Evolutionary conservation across 768 basidiomycete species (phyloP).

Genomic region (Fomitopsis pulvina): DNA sequence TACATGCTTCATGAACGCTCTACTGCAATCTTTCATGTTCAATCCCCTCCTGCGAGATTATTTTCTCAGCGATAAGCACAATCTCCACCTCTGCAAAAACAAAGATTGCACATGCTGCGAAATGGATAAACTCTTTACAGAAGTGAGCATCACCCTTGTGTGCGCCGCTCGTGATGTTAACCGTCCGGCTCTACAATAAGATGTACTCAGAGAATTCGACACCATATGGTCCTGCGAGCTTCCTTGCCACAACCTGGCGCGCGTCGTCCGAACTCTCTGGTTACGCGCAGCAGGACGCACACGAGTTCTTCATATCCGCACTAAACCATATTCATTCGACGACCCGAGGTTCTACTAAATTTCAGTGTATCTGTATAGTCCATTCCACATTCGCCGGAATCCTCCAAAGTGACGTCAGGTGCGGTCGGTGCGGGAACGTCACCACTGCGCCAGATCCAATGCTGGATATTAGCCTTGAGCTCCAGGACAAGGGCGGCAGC

Average conservation of each 20-base stretch:
- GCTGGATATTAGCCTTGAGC: conserved; percentile 84
- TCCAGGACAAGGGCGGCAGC: conserved; percentile 48
- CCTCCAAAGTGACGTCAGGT: conserved; percentile 84
- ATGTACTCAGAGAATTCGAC: conserved; percentile 40
- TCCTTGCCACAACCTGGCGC: conserved; percentile 82
- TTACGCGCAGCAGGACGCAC: conserved; percentile 92
- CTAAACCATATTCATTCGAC: conserved; percentile 85
- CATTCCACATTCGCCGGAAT: conserved; percentile 87
- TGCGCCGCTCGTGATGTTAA: background rate
- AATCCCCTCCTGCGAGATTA: conserved; percentile 87
- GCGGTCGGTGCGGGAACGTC: conserved; percentile 74
- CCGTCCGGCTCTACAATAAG: conserved; percentile 17
- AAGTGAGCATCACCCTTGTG: conserved; percentile 33
- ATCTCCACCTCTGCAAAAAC: conserved; percentile 58
- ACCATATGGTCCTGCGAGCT: conserved; percentile 76
- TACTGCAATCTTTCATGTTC: conserved; percentile 83
- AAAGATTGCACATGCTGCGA: conserved; percentile 86
- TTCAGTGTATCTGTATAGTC: conserved; percentile 84
- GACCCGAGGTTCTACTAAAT: conserved; percentile 65
- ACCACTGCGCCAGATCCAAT: conserved; percentile 84
- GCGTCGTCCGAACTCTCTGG: conserved; percentile 76
- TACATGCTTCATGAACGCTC: conserved; percentile 91
- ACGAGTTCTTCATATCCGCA: conserved; percentile 79
- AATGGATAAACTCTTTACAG: conserved; percentile 82
- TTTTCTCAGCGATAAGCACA: conserved; percentile 89